Conservation (phyloP, 1,284 basidiomycete species). For the Leccinum angustisporum region DNA sequence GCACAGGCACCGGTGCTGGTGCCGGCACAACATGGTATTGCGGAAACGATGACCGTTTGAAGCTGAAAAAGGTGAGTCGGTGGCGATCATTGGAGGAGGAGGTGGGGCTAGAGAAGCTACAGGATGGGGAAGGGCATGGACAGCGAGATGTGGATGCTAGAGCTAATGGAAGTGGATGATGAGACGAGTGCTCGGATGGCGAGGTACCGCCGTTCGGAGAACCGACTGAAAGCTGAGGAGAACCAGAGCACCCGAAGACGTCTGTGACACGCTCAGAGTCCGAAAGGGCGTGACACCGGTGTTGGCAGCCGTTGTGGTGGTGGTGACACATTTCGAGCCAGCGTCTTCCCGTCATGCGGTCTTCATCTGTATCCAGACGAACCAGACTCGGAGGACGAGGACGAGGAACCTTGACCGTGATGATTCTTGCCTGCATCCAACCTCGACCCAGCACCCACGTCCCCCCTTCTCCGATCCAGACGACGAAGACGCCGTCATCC, state of each 20-base stretch:
- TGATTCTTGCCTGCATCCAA: no score
- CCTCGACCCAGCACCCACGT: no score
- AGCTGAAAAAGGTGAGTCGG: slow-evolving; percentile 22
- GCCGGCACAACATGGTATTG: slow-evolving; percentile 16
- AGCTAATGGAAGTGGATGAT: slow-evolving; percentile 16
- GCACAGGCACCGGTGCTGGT: background rate
- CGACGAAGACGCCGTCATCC: no score
- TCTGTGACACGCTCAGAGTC: slow-evolving; percentile 20
- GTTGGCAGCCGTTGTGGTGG: background rate
- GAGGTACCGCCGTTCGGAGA: slow-evolving; percentile 6
- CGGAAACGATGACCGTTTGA: slow-evolving; percentile 24
- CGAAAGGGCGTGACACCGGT: slow-evolving; percentile 22
- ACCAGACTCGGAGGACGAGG: no score
- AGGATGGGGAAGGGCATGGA: slow-evolving; percentile 2
- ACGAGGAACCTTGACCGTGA: no score
- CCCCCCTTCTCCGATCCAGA: no score
- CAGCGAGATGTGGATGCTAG: background rate
- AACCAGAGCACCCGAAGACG: background rate
- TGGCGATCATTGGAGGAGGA: slow-evolving; percentile 9
- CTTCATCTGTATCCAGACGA: no score
- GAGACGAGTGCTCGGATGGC: slow-evolving; percentile 5
- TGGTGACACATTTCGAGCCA: background rate
- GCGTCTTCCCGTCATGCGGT: no score
- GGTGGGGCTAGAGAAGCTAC: slow-evolving; percentile 5
- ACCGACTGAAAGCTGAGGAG: background rate